Evolutionary conservation across 2,329 filamentous ascomycete genomes (phyloP), one percentile per base, ranked within the genome.

Genomic region (Fonsecaea pedrosoi): DNA sequence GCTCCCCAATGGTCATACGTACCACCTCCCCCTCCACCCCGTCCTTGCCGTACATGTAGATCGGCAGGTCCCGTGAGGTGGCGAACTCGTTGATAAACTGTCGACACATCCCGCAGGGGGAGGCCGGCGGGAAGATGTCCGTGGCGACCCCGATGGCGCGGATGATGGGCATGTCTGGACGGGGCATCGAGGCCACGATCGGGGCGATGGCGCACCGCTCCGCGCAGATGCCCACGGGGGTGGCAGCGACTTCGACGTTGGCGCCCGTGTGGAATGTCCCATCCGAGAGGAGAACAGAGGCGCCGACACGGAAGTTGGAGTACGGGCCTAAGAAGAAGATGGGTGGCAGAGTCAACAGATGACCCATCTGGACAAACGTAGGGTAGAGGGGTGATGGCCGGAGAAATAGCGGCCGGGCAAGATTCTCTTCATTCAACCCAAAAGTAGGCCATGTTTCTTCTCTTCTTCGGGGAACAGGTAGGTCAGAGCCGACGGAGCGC

Each of bases 191-290:
- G 2, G 71, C 82, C 64, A 97, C 86, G 25, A 94, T 94, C 45
- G 89, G 92, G 7, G 87, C 91, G 71, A 98, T 84, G 1, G 92
- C 93, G n/a, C 94, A 92, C 66, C 94, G 85, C 84, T 99, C 95
- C 13, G 95, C 95, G 78, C 95, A 98, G 2, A 92, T 96, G n/a
- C 92, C 92, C 5, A 97, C 94, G 0, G 95, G 94, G 77, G 96
- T 98, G 34, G 90, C 84, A 1, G 92, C 94, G 77, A 98, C 97
- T 81, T 99, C 95, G 69, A 98, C 88, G 77, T 97, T 97, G 69
- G 92, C 93, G 62, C 95, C 95, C 54, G 85, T 82, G 65, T 93
- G 84, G 72, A 84, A 87, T 65, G 80, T 78, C 2, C 84, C 86
- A 35, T 83, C 79, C 10, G 78, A 69, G 6, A 87, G 84, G 69